A percentile compares a stretch with the other conserved stretches of the same genome.
These are phyloP conservation scores for Aspergillus hancockii DNA, from an alignment of 495 filamentous ascomycete species.

Conservation along the genomic window DNA sequence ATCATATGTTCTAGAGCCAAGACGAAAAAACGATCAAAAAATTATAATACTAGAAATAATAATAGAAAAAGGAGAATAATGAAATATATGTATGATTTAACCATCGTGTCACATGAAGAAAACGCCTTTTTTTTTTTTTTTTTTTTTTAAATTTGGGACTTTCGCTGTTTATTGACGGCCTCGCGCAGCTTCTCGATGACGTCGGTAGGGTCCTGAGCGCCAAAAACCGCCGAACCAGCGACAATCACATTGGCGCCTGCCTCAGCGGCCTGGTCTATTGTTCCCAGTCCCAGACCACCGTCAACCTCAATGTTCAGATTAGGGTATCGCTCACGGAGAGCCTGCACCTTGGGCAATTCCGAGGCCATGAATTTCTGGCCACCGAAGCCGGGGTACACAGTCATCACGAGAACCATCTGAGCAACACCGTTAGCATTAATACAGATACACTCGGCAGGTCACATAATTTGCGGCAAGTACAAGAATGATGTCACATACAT, in stretches of 20 bases:
- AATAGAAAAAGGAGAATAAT: conserved; percentile 6
- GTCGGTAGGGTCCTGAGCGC: conserved; percentile 80
- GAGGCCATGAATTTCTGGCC: conserved; percentile 98
- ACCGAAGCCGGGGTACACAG: conserved; percentile 95
- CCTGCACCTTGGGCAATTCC: conserved; percentile 88
- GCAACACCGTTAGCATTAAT: conserved; percentile 12
- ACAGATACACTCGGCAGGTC: background rate
- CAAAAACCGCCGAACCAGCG: conserved; percentile 95
- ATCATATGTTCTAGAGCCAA: conserved; percentile 8
- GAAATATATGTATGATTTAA: background rate
- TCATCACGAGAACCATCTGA: conserved; percentile 99
- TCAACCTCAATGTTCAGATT: conserved; percentile 96
- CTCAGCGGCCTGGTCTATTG: conserved; percentile 91
- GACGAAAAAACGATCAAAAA: background rate
- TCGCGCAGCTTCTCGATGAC: conserved; percentile 80
- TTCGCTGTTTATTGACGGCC: conserved; percentile 65
- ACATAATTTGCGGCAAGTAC: background rate
- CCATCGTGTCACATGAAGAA: conserved; percentile 10
- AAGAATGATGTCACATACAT: conserved; percentile 61
- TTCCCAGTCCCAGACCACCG: conserved; percentile 82
- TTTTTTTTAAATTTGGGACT: conserved; percentile 19
- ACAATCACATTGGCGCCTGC: conserved; percentile 98
- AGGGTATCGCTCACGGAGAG: conserved; percentile 80
- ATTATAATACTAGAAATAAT: conserved; percentile 1
- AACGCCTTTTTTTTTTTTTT: background rate